A percentile compares a stretch with the other conserved stretches of the same genome.
Evolutionary conservation across 768 basidiomycete genomes (phyloP).

Genomic region (Leccinellum albellum): DNA sequence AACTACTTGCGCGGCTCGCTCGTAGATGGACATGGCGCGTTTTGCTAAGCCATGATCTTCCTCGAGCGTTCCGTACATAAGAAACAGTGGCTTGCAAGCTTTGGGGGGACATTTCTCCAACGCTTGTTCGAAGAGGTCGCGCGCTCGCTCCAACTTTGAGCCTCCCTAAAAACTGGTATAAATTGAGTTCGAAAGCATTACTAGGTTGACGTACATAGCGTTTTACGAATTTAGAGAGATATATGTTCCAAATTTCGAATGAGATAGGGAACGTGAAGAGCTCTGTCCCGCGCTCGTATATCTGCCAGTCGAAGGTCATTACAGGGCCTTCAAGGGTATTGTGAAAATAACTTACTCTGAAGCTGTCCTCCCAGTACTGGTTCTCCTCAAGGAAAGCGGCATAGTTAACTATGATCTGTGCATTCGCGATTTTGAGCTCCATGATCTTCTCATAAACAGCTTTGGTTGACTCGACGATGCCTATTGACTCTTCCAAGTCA

Average conservation of each 20-base stretch:
- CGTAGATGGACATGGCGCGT: constrained; percentile 93
- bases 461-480: constrained; percentile 88
- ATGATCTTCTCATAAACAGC: constrained; percentile 94
- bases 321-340: neutral
- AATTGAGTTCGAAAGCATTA: neutral
- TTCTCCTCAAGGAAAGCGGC: constrained; percentile 97
- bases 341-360: constrained; percentile 71
- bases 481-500: constrained; percentile 96
- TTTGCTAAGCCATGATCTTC: constrained; percentile 95
- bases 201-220: constrained; percentile 69
- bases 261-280: constrained; percentile 97
- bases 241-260: constrained; percentile 99
- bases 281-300: constrained; percentile 96
- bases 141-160: constrained; percentile 88
- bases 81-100: constrained; percentile 89
- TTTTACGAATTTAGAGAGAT: constrained; percentile 93
- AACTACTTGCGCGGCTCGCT: constrained; percentile 85
- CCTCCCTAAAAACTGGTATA: constrained; percentile 59
- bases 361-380: constrained; percentile 97
- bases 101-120: constrained; percentile 94
- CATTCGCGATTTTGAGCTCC: constrained; percentile 95
- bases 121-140: constrained; percentile 97
- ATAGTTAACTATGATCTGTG: constrained; percentile 96
- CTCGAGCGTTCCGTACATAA: constrained; percentile 95
- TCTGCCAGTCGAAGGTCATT: constrained; percentile 39